Conservation (phyloP, 2,329 filamentous ascomycete genomes). For the Aspergillus sojae region DNA sequence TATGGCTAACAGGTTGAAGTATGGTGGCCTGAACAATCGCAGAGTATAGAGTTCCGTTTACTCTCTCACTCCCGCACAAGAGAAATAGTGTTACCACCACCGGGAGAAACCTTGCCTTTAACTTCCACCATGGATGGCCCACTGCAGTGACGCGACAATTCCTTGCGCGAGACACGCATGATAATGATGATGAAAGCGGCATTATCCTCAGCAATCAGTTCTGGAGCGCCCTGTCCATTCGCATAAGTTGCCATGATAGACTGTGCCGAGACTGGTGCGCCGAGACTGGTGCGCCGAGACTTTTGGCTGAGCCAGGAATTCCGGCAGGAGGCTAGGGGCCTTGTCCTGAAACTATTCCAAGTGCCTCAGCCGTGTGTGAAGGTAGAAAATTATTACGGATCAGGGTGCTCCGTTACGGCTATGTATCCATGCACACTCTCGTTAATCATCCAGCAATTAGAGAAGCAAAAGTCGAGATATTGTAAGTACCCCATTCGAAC, state of each 20-base stretch:
- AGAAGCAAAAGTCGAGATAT: background rate
- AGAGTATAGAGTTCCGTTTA: background rate
- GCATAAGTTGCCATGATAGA: background rate
- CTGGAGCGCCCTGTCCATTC: background rate
- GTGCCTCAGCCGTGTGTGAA: background rate
- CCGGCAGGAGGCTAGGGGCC: background rate
- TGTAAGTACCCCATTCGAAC: background rate
- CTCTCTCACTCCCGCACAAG: background rate
- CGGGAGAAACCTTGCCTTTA: background rate
- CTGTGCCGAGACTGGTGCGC: conserved; percentile 5
- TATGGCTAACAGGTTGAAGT: background rate
- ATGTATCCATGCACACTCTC: background rate
- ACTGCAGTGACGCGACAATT: background rate
- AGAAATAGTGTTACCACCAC: background rate
- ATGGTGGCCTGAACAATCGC: background rate
- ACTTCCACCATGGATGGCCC: background rate
- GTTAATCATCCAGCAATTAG: background rate
- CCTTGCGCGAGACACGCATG: background rate
- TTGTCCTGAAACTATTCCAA: background rate
- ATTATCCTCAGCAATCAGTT: background rate
- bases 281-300: conserved; percentile 10
- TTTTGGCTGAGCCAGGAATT: background rate
- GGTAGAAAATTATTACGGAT: background rate
- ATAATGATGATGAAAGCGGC: conserved; percentile 1
- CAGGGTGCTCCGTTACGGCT: conserved; percentile 1